Percentiles rank a stretch among this genome's conserved stretches.
Conservation (phyloP, 805 yeast species). For the Yamadazyma philogaea region DNA sequence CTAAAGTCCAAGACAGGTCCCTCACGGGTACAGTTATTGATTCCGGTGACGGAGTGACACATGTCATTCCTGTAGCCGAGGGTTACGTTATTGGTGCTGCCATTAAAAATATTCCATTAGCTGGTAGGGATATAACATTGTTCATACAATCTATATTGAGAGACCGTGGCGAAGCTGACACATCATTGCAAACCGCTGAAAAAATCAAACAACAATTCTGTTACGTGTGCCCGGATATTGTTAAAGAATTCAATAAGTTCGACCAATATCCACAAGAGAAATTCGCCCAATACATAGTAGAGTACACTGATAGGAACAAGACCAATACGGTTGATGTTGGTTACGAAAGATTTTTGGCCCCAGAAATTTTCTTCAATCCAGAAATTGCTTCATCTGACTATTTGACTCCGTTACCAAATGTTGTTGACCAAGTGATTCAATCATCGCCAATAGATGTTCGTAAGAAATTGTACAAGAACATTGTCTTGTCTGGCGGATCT, state of each 20-base stretch:
- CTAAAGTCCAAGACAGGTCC: slow-evolving; percentile 91
- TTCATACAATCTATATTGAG: slow-evolving; percentile 91
- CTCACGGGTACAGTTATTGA: slow-evolving; percentile 98
- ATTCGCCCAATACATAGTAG: slow-evolving; percentile 89
- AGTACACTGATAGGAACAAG: slow-evolving; percentile 66
- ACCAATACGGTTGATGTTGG: slow-evolving; percentile 78
- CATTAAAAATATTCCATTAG: slow-evolving; percentile 95
- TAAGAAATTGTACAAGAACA: slow-evolving; percentile 91
- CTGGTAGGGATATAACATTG: slow-evolving; percentile 95
- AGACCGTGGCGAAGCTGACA: slow-evolving; percentile 95
- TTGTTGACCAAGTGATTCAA: slow-evolving; percentile 93
- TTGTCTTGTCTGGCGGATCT: slow-evolving; percentile 95
- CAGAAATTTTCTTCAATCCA: slow-evolving; percentile 98
- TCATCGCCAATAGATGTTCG: slow-evolving; percentile 97
- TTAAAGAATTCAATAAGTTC: slow-evolving; percentile 90
- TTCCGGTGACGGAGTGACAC: slow-evolving; percentile 98
- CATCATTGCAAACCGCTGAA: slow-evolving; percentile 93
- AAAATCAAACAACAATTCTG: slow-evolving; percentile 94
- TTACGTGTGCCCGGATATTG: slow-evolving; percentile 96
- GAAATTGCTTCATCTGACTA: slow-evolving; percentile 95
- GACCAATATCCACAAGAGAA: slow-evolving; percentile 87
- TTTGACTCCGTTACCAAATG: slow-evolving; percentile 93
- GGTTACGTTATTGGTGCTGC: slow-evolving; percentile 98
- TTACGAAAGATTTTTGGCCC: slow-evolving; percentile 95
- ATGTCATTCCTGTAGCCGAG: slow-evolving; percentile 98